These are phyloP conservation scores for Trametes polyzona DNA, from an alignment of 1,284 basidiomycete species.

Conservation along the genomic window DNA sequence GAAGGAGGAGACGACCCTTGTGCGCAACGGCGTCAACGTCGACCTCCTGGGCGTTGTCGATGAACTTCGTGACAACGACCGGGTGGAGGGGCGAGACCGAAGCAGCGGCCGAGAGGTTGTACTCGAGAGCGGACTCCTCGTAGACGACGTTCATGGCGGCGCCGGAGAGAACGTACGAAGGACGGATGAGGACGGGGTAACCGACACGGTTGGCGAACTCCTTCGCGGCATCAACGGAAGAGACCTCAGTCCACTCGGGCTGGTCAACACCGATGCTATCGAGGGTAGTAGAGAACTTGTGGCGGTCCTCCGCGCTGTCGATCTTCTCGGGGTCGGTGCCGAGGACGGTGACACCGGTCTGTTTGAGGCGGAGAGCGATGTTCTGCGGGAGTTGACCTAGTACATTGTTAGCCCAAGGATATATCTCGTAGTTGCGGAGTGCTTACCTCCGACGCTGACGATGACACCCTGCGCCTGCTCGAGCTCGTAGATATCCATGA, in stretches of 20 bases:
- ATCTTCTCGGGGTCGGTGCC: conserved; percentile 97
- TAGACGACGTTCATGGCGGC: conserved; percentile 99
- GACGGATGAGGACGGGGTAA: conserved; percentile 95
- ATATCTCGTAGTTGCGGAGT: not conserved
- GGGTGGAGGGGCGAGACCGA: conserved; percentile 97
- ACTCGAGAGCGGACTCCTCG: conserved; percentile 87
- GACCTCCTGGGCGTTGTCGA: conserved; percentile 96
- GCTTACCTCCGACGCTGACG: conserved; percentile 92
- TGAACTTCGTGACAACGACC: conserved; percentile 98
- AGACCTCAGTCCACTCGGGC: conserved; percentile 95
- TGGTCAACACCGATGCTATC: conserved; percentile 97
- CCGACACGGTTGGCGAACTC: conserved; percentile 87
- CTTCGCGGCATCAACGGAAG: conserved; percentile 89
- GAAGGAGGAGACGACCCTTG: conserved; percentile 92
- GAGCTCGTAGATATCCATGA: conserved; percentile 99
- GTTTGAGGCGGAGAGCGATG: conserved; percentile 94
- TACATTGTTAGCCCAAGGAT: conserved; percentile 8
- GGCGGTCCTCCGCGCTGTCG: conserved; percentile 97
- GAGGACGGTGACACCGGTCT: conserved; percentile 89
- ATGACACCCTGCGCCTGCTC: conserved; percentile 93
- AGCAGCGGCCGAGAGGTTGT: conserved; percentile 94
- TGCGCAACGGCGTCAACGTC: conserved; percentile 98
- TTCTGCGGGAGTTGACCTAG: conserved; percentile 95
- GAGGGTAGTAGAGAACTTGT: conserved; percentile 98
- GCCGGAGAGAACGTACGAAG: conserved; percentile 97